Evolutionary conservation across 345 rosid species (phyloP).

Genomic region (Rhodamnia argentea): DNA sequence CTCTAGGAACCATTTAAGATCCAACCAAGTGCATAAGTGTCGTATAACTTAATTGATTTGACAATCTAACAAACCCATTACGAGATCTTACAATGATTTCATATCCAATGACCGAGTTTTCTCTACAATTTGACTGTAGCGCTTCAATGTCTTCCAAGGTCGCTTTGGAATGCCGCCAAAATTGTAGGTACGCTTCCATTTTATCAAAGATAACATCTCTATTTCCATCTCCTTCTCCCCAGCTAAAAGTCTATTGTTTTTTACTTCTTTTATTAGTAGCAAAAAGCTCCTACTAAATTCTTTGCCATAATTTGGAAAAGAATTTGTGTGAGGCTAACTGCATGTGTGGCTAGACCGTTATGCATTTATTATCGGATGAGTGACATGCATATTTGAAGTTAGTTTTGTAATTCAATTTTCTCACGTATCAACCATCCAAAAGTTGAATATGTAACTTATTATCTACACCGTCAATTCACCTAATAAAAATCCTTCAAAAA

Average conservation of each 20-base stretch:
- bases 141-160: not conserved
- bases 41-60: not conserved
- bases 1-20: fast-evolving
- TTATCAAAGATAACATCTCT: not conserved
- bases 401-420: not conserved
- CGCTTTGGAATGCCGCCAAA: not conserved
- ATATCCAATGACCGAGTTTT: not conserved
- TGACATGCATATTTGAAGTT: not conserved
- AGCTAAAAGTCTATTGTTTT: not conserved
- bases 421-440: too few relatives aligned
- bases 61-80: not conserved
- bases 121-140: not conserved
- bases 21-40: not conserved
- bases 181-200: not conserved
- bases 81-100: not conserved
- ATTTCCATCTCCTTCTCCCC: not conserved
- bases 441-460: not conserved
- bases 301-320: not conserved
- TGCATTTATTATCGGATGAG: fast-evolving
- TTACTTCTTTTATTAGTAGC: not conserved
- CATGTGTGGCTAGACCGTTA: fast-evolving
- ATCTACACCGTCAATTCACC: fast-evolving
- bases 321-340: not conserved
- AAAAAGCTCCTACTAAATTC: not conserved
- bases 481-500: not conserved